Conservation (phyloP, 2,329 filamentous ascomycete species). For the Pyrenophora teres region DNA sequence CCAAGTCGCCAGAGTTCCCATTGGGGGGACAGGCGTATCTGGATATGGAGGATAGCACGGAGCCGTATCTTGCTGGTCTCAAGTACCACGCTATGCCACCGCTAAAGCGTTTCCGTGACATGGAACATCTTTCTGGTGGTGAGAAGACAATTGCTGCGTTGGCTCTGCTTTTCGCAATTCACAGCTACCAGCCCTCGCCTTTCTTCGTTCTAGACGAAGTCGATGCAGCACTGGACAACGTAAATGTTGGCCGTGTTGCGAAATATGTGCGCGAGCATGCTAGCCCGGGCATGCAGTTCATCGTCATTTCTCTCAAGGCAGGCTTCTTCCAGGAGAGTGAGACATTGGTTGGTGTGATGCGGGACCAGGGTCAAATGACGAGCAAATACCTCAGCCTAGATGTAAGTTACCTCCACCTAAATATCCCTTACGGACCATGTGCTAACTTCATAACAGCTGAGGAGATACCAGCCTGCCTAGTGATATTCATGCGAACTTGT, state of each 20-base stretch:
- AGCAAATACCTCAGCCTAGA: constrained; percentile 90
- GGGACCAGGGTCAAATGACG: constrained; percentile 92
- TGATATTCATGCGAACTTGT: neutral
- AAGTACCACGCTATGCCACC: constrained; percentile 99
- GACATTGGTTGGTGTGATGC: constrained; percentile 91
- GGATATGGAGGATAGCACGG: constrained; percentile 94
- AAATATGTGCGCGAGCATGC: constrained; percentile 95
- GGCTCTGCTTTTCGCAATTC: constrained; percentile 94
- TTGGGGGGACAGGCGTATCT: constrained; percentile 88
- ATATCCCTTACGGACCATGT: neutral
- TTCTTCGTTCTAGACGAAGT: constrained; percentile 99
- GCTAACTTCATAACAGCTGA: constrained; percentile 9
- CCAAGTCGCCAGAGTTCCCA: constrained; percentile 85
- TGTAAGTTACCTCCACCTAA: constrained; percentile 64
- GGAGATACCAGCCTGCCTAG: constrained; percentile 9
- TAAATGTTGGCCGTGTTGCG: constrained; percentile 93
- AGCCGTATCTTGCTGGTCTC: constrained; percentile 92
- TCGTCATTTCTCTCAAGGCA: constrained; percentile 95
- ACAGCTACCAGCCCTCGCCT: constrained; percentile 91
- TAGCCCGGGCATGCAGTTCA: constrained; percentile 97
- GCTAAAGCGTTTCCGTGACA: constrained; percentile 96
- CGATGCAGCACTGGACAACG: constrained; percentile 96
- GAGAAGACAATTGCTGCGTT: constrained; percentile 99
- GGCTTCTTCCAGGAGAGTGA: constrained; percentile 96
- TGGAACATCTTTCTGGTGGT: constrained; percentile 96